Evolutionary conservation across 2,329 filamentous ascomycete species (phyloP).

Genomic region (Alternaria tenuissima): DNA sequence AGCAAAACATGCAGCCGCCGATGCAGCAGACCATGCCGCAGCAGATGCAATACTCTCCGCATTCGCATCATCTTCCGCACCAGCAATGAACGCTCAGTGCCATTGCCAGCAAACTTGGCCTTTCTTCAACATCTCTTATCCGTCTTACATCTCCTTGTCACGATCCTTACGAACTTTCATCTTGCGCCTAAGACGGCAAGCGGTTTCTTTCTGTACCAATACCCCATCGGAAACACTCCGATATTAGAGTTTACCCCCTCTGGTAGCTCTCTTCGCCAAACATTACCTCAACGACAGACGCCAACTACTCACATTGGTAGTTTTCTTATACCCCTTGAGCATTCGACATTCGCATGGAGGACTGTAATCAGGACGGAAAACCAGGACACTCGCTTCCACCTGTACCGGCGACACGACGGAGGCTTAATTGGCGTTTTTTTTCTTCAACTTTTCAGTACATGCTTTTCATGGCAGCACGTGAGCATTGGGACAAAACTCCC

Average conservation of each 20-base stretch:
- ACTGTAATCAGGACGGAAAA: conserved; percentile 27
- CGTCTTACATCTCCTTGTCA: conserved; percentile 21
- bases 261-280: conserved; percentile 7
- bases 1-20: conserved; percentile 12
- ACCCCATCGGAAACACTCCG: conserved; percentile 13
- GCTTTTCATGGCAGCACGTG: conserved; percentile 10
- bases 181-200: conserved; percentile 3
- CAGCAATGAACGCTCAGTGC: conserved; percentile 19
- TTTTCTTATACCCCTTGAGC: conserved; percentile 12
- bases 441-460: conserved; percentile 1
- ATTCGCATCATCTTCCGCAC: conserved; percentile 27
- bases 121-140: conserved; percentile 21
- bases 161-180: conserved; percentile 26
- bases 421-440: conserved; percentile 8
- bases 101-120: conserved; percentile 21
- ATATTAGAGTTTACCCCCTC: conserved; percentile 6
- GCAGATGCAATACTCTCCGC: conserved; percentile 30
- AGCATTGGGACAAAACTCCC: neutral
- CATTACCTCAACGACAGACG: conserved; percentile 1
- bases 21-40: conserved; percentile 11
- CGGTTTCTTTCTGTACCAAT: conserved; percentile 15
- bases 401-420: neutral
- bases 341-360: conserved; percentile 19
- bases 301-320: conserved; percentile 8
- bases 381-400: conserved; percentile 28